phyloP scores from a whole-genome alignment of 2,329 filamentous ascomycete species.

The Nothophoma quercina region DNA sequence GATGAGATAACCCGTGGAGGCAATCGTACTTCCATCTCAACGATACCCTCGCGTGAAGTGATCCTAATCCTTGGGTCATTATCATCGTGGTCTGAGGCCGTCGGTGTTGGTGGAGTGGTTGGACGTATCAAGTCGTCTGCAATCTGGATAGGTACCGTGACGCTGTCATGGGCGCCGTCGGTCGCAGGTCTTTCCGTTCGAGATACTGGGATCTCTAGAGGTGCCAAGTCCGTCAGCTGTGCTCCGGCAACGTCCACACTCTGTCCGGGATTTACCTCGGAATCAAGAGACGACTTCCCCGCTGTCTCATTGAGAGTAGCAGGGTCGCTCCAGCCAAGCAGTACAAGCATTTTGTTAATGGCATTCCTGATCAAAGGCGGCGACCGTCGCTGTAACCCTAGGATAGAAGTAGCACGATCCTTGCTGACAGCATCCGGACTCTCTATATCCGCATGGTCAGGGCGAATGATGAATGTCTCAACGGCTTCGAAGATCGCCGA shows the following conservation, averaged over 20 bases:
- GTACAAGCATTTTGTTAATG: constrained; percentile 33
- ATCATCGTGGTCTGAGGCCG: constrained; percentile 36
- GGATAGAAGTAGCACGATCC: constrained; percentile 29
- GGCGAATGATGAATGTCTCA: constrained; percentile 38
- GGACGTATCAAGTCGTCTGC: constrained; percentile 26
- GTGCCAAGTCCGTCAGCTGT: constrained; percentile 32
- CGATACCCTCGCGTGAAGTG: constrained; percentile 47
- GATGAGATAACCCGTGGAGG: constrained; percentile 42
- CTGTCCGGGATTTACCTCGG: constrained; percentile 11
- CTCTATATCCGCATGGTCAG: constrained; percentile 39
- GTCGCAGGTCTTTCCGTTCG: constrained; percentile 9
- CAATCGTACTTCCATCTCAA: constrained; percentile 50
- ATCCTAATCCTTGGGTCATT: constrained; percentile 50
- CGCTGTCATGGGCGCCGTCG: constrained; percentile 12
- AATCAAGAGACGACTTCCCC: background rate
- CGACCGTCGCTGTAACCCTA: constrained; percentile 34
- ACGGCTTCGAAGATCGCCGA: constrained; percentile 39
- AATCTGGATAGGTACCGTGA: constrained; percentile 18
- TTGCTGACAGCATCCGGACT: constrained; percentile 33
- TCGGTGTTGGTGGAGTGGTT: constrained; percentile 36
- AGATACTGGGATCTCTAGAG: constrained; percentile 30
- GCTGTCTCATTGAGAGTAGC: constrained; percentile 1
- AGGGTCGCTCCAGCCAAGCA: constrained; percentile 38
- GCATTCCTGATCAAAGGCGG: constrained; percentile 28
- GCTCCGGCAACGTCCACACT: constrained; percentile 29